Evolutionary conservation across 1,284 basidiomycete species (phyloP).

Genomic region (Ceratobasidium sp.): DNA sequence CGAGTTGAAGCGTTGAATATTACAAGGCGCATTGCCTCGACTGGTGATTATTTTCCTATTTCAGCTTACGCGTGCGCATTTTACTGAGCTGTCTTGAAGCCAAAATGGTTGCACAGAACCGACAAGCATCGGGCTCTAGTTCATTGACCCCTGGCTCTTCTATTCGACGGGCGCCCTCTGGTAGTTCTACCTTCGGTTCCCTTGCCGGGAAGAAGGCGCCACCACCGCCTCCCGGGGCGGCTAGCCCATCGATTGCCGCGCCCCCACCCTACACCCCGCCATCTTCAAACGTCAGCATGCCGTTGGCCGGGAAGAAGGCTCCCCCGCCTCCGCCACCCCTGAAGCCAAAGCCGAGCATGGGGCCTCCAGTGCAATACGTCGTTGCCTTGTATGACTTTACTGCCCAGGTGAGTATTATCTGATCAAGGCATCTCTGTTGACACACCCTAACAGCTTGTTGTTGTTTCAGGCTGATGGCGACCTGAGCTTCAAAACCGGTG

Average conservation of each 20-base stretch:
- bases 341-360: conserved; percentile 63
- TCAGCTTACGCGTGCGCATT: neutral
- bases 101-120: conserved; percentile 61
- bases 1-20: conserved; percentile 78
- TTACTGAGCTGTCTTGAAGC: conserved; percentile 53
- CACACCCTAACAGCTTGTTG: conserved; percentile 1
- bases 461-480: conserved; percentile 84
- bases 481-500: conserved; percentile 89
- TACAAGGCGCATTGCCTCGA: conserved; percentile 81
- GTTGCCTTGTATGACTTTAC: conserved; percentile 95
- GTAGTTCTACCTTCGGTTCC: conserved; percentile 50
- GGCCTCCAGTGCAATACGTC: conserved; percentile 73
- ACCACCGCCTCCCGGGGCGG: conserved; percentile 43
- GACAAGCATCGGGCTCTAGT: conserved; percentile 53
- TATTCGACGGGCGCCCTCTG: conserved; percentile 50
- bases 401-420: conserved; percentile 64
- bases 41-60: conserved; percentile 64
- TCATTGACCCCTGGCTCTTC: conserved; percentile 44
- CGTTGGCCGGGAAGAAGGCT: conserved; percentile 71
- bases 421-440: conserved; percentile 26
- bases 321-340: conserved; percentile 86
- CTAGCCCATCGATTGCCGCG: conserved; percentile 55
- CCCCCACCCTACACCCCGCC: conserved; percentile 62
- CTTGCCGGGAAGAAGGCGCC: conserved; percentile 57
- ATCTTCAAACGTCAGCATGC: conserved; percentile 53